Evolutionary conservation across 2,329 filamentous ascomycete genomes (phyloP), one percentile per base, ranked within the genome.

Genomic region (Endocalyx cinctus): DNA sequence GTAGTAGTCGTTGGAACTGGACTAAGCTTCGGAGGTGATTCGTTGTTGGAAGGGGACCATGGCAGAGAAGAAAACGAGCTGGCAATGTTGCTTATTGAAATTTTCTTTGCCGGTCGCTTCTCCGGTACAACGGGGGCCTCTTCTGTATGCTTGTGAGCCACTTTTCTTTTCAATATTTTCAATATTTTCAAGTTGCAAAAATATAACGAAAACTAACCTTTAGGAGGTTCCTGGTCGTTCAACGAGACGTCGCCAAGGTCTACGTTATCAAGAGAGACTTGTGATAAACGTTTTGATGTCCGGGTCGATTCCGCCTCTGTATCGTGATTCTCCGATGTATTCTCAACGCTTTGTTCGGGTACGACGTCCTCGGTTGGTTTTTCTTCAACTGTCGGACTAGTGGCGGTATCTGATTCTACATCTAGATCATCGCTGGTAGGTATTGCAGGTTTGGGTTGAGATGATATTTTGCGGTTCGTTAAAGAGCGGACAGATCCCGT

Each of bases 51-150:
- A 25, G 81, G 75, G 13, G 77, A 79, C 82, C 82, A 87, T 38
- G 82, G 79, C 61, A 87, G 76, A 19, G 84, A 72, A 22, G 85
- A 82, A 31, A 92, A 70, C 28, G 74, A 78, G 35, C 76, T 82
- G 25, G 84, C 81, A 33, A 92, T 74, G 46, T 84, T 87, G 59
- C 81, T 79, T 23, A 79, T 69, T 27, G 78, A 80, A 30, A 80
- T 63, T 31, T 74, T 72, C 55, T 75, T 79, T 32, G 70, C 69
- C 13, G 70, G 55, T 28, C 57, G 55, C 32, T 66, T 64, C 31
- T 57, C 57, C 47, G 38, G 52, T 29, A 35, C 62, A 48, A 41
- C 30, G 27, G 39, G 49, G 27, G 37, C 53, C 59, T 39, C 57
- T 36, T 51, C 52, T 46, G 47, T 34, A 26, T 33, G 28, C 32